phyloP scores from a whole-genome alignment of 352 stramenopile genomes.

The Phytophthora multivora region DNA sequence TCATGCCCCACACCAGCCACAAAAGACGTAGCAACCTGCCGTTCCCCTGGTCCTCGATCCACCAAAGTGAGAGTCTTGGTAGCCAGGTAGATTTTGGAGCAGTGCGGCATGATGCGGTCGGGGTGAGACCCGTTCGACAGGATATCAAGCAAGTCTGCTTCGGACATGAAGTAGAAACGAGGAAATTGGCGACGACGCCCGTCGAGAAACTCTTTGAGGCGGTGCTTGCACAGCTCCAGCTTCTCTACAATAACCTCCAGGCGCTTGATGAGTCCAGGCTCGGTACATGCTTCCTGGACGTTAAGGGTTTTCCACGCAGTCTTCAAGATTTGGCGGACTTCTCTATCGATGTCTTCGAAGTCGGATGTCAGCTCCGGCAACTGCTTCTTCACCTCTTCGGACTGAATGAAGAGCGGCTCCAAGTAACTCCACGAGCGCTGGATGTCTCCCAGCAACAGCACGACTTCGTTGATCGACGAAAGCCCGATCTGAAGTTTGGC shows the following conservation, averaged over 20 bases:
- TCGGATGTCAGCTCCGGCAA: slow-evolving; percentile 93
- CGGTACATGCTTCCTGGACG: slow-evolving; percentile 90
- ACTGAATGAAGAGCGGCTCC: slow-evolving; percentile 96
- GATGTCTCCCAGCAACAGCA: slow-evolving; percentile 94
- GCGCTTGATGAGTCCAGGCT: slow-evolving; percentile 84
- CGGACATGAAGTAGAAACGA: slow-evolving; percentile 93
- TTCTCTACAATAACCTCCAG: slow-evolving; percentile 94
- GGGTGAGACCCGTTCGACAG: slow-evolving; percentile 95
- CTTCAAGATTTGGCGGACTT: slow-evolving; percentile 90
- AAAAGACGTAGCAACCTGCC: slow-evolving; percentile 90
- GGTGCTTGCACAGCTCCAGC: slow-evolving; percentile 95
- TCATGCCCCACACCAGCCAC: slow-evolving; percentile 95
- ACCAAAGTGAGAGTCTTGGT: slow-evolving; percentile 92
- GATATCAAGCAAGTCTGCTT: slow-evolving; percentile 95
- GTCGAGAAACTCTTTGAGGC: slow-evolving; percentile 95
- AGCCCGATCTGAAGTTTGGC: slow-evolving; percentile 87
- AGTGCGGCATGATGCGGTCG: slow-evolving; percentile 94
- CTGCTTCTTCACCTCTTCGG: slow-evolving; percentile 96
- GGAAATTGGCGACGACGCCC: slow-evolving; percentile 94
- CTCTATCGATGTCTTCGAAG: slow-evolving; percentile 94
- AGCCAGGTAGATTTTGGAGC: slow-evolving; percentile 95
- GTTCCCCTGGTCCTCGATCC: slow-evolving; percentile 51
- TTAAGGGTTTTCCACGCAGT: slow-evolving; percentile 90
- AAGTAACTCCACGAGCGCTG: slow-evolving; percentile 96
- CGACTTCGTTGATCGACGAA: slow-evolving; percentile 92